Base-by-base conservation (phyloP, 192 early-diverging fungal species). In the Thamnidium elegans region DNA sequence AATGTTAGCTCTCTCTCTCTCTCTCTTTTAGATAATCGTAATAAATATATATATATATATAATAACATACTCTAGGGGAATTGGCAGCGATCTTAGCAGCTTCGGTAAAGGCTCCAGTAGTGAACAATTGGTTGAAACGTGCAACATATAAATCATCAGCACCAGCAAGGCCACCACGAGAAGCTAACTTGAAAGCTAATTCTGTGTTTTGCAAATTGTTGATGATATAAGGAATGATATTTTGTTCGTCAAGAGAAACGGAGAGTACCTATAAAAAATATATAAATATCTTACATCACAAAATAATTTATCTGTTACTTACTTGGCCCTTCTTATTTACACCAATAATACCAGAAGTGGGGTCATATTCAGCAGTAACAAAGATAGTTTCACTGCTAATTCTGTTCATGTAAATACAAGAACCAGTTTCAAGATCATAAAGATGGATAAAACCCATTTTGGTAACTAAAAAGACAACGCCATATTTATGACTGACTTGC, bases 371-470 rank as follows among this genome's bases (percentile, higher is more conserved):
- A 45, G 94, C 87, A 62, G 96, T 95, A 14, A 94, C 91, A 88
- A 99, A 99, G 56, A 99, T 93, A n/a, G 97, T 97, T 59, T 98
- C 97, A 19, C 91, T 92, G 71, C 89, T 93, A 68, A 98, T 97
- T 61, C 97, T 86, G 81, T 99, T 98, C 87, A 94, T 94, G 81
- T 94, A 99, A 55, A 99, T 89, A 76, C 94, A 95, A 17, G 88
- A 86, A 34, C 92, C 95, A 13, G 92, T 86, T 76, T 98, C 97
- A 39, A 99, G 80, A 67, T 99, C 97, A 77, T 95, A 98, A 31
- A 99, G 77, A 68, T 98, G 96, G 69, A 99, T 92, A 71, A 92
- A 99, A 5, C 97, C 97, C 72, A 92, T 95, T 83, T 99, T 99
- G 55, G 97, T 99, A 23, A 98, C 91, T 50, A 99, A 75, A 74